A percentile compares a stretch with the other conserved stretches of the same genome.
Evolutionary conservation across 2,329 filamentous ascomycete species (phyloP).

Genomic region (Diaporthe capsici): DNA sequence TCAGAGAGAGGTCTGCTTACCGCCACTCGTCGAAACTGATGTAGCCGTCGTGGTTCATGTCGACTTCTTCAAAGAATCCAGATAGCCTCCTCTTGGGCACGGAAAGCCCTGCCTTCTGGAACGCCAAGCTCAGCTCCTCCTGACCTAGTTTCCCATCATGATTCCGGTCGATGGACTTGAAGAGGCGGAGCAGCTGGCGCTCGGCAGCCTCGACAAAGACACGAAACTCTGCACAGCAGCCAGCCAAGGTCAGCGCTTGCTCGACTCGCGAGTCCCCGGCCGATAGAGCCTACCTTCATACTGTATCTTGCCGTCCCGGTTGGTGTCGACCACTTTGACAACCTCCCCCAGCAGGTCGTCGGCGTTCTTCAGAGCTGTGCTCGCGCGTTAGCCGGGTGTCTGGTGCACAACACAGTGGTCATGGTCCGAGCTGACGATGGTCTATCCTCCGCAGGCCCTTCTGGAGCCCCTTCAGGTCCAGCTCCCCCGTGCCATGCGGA

Average conservation of each 20-base stretch:
- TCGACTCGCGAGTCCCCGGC: not conserved
- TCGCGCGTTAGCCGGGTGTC: slow-evolving; percentile 32
- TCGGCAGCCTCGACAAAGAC: slow-evolving; percentile 91
- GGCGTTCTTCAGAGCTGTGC: slow-evolving; percentile 85
- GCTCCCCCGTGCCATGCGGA: slow-evolving; percentile 79
- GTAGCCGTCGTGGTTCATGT: slow-evolving; percentile 87
- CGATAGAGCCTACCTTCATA: slow-evolving; percentile 78
- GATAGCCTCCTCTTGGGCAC: slow-evolving; percentile 84
- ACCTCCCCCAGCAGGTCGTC: slow-evolving; percentile 87
- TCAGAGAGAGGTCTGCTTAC: slow-evolving; percentile 67
- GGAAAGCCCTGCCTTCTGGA: slow-evolving; percentile 81
- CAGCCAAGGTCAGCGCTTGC: slow-evolving; percentile 31
- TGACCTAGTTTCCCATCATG: slow-evolving; percentile 89
- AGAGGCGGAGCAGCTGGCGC: slow-evolving; percentile 83
- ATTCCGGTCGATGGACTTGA: slow-evolving; percentile 88
- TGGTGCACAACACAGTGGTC: slow-evolving; percentile 13
- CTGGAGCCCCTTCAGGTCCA: slow-evolving; percentile 88
- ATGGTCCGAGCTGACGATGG: slow-evolving; percentile 75
- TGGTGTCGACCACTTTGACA: slow-evolving; percentile 84
- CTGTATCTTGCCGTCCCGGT: slow-evolving; percentile 90
- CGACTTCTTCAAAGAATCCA: slow-evolving; percentile 90
- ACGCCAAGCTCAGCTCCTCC: slow-evolving; percentile 84
- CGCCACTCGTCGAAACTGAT: slow-evolving; percentile 98
- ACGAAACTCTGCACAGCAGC: slow-evolving; percentile 79
- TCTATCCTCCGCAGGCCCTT: slow-evolving; percentile 90